A percentile compares a stretch with the other conserved stretches of the same genome.
Evolutionary conservation across 805 yeast species (phyloP).

Genomic region (Lipomyces starkeyi): DNA sequence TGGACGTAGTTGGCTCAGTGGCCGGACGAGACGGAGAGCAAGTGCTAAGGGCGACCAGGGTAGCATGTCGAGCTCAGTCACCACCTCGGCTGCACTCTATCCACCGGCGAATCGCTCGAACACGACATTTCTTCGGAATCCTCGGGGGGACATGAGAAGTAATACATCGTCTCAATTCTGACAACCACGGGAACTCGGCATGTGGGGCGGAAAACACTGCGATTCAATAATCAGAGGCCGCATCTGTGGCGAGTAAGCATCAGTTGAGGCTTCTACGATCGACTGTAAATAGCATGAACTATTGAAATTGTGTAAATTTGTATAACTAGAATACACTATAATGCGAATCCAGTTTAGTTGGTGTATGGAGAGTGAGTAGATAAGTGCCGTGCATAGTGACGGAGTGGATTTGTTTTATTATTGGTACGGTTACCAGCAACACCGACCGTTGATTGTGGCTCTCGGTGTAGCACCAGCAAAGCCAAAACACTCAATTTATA

Average conservation of each 20-base stretch:
- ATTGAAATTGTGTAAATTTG: background rate
- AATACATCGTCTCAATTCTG: background rate
- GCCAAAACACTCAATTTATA: background rate
- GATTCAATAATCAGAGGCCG: background rate
- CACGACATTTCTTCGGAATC: background rate
- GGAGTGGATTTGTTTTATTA: background rate
- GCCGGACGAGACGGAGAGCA: no score
- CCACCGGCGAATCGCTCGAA: background rate
- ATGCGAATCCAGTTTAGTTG: background rate
- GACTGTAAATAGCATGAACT: background rate
- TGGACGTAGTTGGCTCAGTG: no score
- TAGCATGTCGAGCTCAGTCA: background rate
- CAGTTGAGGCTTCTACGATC: background rate
- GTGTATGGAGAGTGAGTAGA: background rate
- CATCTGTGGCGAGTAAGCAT: background rate
- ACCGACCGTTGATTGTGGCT: background rate
- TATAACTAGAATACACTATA: background rate
- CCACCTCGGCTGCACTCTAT: background rate
- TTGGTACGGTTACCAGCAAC: background rate
- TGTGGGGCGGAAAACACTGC: background rate
- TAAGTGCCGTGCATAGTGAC: no score
- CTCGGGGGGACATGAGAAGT: background rate
- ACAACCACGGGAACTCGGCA: background rate
- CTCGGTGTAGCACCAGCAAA: constrained; percentile 1
- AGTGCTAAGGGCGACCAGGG: background rate